These are phyloP conservation scores for Pulveroboletus ridleyi DNA, from an alignment of 1,284 basidiomycete species.

Conservation along the genomic window DNA sequence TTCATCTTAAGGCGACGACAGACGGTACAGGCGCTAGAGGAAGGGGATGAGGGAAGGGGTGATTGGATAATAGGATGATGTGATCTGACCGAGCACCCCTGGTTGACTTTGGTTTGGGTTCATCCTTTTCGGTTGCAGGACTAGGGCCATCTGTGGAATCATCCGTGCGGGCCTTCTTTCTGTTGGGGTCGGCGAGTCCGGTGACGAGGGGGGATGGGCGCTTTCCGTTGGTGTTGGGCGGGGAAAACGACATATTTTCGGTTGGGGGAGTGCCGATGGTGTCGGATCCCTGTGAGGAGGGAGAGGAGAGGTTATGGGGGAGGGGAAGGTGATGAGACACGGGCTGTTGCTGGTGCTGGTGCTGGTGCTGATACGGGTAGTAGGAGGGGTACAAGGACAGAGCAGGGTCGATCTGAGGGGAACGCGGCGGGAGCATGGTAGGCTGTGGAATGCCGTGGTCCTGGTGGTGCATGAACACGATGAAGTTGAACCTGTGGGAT, in stretches of 20 bases:
- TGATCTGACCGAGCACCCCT: slow-evolving; percentile 79
- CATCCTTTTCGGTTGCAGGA: slow-evolving; percentile 65
- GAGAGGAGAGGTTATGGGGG: slow-evolving; percentile 57
- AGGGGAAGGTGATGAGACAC: slow-evolving; percentile 53
- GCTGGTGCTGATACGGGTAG: slow-evolving; percentile 54
- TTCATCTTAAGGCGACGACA: slow-evolving; percentile 99
- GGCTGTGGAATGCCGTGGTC: slow-evolving; percentile 45
- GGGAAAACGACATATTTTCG: slow-evolving; percentile 59
- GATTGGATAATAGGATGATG: slow-evolving; percentile 1
- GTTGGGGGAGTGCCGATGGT: slow-evolving; percentile 74
- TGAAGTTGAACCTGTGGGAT: slow-evolving; percentile 21
- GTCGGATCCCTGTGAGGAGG: slow-evolving; percentile 80
- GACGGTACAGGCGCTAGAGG: slow-evolving; percentile 85
- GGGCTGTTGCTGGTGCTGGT: slow-evolving; percentile 44
- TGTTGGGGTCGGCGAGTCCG: slow-evolving; percentile 46
- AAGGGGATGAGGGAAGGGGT: slow-evolving; percentile 14
- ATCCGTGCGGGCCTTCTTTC: slow-evolving; percentile 68
- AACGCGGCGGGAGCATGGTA: slow-evolving; percentile 60
- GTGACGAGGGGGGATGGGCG: slow-evolving; percentile 59
- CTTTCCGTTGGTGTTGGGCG: slow-evolving; percentile 66
- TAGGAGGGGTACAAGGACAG: slow-evolving; percentile 67
- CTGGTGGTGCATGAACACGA: slow-evolving; percentile 46
- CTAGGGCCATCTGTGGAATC: slow-evolving; percentile 53
- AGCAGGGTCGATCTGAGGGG: slow-evolving; percentile 68
- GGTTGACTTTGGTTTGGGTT: slow-evolving; percentile 83